Evolutionary conservation across 768 basidiomycete genomes (phyloP).

Genomic region (Dentipellis sp.): DNA sequence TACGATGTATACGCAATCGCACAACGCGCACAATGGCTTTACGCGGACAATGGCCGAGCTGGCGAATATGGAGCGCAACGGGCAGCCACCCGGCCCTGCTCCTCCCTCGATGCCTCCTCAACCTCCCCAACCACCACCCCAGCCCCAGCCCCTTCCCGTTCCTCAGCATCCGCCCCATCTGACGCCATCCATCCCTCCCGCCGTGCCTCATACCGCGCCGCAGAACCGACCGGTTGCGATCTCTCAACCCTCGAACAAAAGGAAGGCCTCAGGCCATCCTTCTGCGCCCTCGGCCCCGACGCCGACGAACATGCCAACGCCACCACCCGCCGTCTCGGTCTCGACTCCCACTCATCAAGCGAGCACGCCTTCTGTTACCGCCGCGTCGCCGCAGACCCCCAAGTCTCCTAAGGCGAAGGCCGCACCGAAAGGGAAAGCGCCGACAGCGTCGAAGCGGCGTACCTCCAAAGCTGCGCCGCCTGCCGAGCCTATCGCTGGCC

Average conservation of each 20-base stretch:
- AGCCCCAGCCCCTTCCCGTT: background rate
- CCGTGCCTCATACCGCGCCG: background rate
- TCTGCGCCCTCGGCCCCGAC: background rate
- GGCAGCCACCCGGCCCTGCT: background rate
- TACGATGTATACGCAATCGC: slow-evolving; percentile 12
- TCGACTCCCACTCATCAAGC: slow-evolving; percentile 12
- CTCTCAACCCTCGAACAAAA: slow-evolving; percentile 3
- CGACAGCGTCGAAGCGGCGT: slow-evolving; percentile 21
- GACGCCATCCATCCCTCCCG: background rate
- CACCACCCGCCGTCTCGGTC: slow-evolving; percentile 1
- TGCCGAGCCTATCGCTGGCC: slow-evolving; percentile 11
- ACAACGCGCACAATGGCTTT: slow-evolving; percentile 11
- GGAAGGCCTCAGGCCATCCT: slow-evolving; percentile 6
- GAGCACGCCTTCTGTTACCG: slow-evolving; percentile 8
- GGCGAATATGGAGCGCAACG: background rate
- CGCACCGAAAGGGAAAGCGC: slow-evolving; percentile 33
- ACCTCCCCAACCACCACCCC: background rate
- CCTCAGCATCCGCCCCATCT: background rate
- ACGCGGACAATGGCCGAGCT: background rate
- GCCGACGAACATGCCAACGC: slow-evolving; percentile 6
- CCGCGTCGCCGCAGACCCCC: slow-evolving; percentile 23
- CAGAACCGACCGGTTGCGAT: background rate
- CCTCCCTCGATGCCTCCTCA: slow-evolving; percentile 3
- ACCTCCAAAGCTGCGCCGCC: slow-evolving; percentile 16
- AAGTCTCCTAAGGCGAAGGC: slow-evolving; percentile 63